These are phyloP conservation scores for Leishmania tarentolae DNA, from an alignment of 208 protist genomes.

Conservation along the genomic window DNA sequence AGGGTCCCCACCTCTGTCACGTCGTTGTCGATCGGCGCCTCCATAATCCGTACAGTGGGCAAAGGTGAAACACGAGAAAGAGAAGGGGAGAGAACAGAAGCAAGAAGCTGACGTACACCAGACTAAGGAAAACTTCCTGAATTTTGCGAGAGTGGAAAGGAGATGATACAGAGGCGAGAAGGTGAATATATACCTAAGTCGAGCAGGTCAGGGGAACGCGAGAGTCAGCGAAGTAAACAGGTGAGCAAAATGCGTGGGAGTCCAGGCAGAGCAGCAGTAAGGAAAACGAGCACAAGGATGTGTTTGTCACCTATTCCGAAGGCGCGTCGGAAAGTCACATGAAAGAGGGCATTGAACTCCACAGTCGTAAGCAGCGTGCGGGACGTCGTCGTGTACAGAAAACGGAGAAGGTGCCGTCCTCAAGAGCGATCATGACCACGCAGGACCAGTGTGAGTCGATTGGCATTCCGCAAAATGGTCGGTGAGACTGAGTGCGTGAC, in stretches of 20 bases:
- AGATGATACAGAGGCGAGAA: neutral
- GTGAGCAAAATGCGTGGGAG: neutral
- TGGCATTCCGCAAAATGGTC: neutral
- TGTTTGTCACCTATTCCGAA: neutral
- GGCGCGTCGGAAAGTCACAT: neutral
- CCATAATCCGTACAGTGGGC: neutral
- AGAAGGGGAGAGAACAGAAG: neutral
- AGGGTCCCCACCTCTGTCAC: conserved; percentile 10
- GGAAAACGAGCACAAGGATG: neutral
- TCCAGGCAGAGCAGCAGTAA: neutral
- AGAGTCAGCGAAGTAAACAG: neutral
- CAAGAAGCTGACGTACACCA: neutral
- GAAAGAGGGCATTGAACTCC: neutral
- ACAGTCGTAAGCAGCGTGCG: neutral
- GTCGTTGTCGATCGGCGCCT: neutral
- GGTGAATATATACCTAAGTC: neutral
- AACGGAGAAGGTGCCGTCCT: neutral
- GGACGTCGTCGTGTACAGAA: neutral
- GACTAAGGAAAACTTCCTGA: neutral
- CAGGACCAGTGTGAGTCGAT: neutral
- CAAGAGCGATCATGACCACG: neutral
- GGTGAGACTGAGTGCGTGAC: neutral
- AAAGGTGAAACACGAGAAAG: neutral
- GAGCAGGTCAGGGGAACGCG: neutral
- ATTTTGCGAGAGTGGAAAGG: neutral